Evolutionary conservation across 768 basidiomycete species (phyloP).

Genomic region (Piloderma croceum): DNA sequence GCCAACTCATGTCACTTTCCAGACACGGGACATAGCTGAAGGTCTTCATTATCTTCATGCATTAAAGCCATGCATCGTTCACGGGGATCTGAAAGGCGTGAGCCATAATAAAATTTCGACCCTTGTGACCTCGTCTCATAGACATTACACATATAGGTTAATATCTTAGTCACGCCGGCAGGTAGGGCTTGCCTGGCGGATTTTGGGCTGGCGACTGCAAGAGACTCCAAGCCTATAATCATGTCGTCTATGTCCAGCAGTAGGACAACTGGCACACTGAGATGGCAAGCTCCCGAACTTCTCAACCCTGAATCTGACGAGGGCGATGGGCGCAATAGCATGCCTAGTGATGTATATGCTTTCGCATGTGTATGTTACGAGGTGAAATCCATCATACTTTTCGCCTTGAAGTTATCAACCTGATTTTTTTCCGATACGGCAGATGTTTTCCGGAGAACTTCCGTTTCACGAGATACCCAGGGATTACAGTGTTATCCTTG

Average conservation of each 20-base stretch:
- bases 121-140: too few species aligned
- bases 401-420: neutral
- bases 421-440: neutral
- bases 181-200: too few species aligned
- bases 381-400: too few species aligned
- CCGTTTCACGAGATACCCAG: conserved; percentile 18
- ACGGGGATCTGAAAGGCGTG: conserved; percentile 13
- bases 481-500: conserved; percentile 15
- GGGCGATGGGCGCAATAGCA: conserved; percentile 8
- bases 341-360: conserved; percentile 29
- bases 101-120: conserved; percentile 1
- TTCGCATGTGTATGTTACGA: conserved; percentile 33
- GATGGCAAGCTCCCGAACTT: conserved; percentile 22
- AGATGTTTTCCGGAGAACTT: conserved; percentile 25
- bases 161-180: too few species aligned
- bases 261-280: conserved; percentile 9
- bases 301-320: conserved; percentile 17
- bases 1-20: too few species aligned
- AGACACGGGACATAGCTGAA: conserved; percentile 12
- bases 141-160: too few species aligned
- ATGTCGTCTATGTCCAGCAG: conserved; percentile 9
- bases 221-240: conserved; percentile 10
- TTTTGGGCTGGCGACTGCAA: conserved; percentile 13
- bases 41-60: conserved; percentile 11
- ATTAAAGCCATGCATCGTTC: too few species aligned